These are phyloP conservation scores for Neurospora sublineolata DNA, from an alignment of 495 filamentous ascomycete genomes.

Conservation along the genomic window DNA sequence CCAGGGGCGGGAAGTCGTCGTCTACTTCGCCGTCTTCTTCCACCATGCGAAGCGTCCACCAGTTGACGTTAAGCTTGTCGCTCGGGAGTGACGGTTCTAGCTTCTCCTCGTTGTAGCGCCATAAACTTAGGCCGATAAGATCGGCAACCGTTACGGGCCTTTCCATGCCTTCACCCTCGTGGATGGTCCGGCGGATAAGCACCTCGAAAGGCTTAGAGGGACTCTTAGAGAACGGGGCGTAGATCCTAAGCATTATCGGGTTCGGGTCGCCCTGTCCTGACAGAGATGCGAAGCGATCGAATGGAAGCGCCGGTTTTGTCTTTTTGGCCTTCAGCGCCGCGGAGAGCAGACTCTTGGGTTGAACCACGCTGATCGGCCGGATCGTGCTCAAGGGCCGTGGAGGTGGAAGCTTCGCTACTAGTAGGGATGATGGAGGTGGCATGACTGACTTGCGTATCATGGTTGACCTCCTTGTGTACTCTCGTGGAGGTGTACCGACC, in stretches of 20 bases:
- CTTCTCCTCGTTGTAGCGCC: slow-evolving; percentile 75
- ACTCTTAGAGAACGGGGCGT: slow-evolving; percentile 67
- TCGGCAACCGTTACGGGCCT: slow-evolving; percentile 74
- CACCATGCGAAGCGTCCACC: slow-evolving; percentile 88
- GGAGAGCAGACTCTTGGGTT: slow-evolving; percentile 64
- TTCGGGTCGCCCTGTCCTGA: slow-evolving; percentile 77
- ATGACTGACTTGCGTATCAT: slow-evolving; percentile 28
- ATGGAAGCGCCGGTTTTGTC: slow-evolving; percentile 66
- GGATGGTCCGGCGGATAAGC: slow-evolving; percentile 62
- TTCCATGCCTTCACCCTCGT: slow-evolving; percentile 48
- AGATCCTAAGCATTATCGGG: slow-evolving; percentile 76
- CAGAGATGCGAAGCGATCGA: slow-evolving; percentile 75
- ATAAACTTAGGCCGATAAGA: slow-evolving; percentile 79
- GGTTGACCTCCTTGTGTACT: slow-evolving; percentile 39
- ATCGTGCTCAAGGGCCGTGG: slow-evolving; percentile 83
- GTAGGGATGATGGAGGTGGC: slow-evolving; percentile 42
- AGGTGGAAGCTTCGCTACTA: slow-evolving; percentile 68
- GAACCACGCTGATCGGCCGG: slow-evolving; percentile 66
- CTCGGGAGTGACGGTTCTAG: slow-evolving; percentile 57
- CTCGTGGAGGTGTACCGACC: slow-evolving; percentile 43
- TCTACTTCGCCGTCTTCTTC: slow-evolving; percentile 82
- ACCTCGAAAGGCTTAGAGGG: slow-evolving; percentile 64
- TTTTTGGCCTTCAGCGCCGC: slow-evolving; percentile 63
- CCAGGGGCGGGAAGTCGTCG: slow-evolving; percentile 83
- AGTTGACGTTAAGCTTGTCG: slow-evolving; percentile 72